These are phyloP conservation scores for Dillenia suffruticosa DNA, from an alignment of 164 flowering plant genomes.

Conservation along the genomic window DNA sequence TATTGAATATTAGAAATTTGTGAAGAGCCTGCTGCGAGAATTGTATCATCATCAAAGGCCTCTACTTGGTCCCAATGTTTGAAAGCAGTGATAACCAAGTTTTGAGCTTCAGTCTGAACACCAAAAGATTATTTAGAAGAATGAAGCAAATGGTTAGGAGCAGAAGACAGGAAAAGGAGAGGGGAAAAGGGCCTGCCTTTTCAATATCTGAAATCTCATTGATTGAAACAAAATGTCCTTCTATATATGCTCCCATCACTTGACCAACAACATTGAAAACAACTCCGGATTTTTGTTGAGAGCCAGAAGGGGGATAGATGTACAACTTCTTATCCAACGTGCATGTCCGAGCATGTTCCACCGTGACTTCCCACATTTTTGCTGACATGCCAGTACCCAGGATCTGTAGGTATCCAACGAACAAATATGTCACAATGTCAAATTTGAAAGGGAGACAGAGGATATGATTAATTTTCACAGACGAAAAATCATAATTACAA, in stretches of 20 bases:
- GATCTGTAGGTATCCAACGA: slow-evolving; percentile 32
- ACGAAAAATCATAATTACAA: not conserved
- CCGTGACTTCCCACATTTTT: slow-evolving; percentile 69
- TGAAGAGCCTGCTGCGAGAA: slow-evolving; percentile 24
- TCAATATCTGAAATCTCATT: slow-evolving; percentile 58
- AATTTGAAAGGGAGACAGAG: no score
- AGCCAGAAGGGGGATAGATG: slow-evolving; percentile 23
- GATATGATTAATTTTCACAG: not conserved
- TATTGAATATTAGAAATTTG: slow-evolving; percentile 19
- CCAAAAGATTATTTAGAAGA: slow-evolving; percentile 5
- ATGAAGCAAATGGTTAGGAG: not conserved
- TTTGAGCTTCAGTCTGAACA: slow-evolving; percentile 49
- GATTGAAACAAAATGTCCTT: slow-evolving; percentile 33
- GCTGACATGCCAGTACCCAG: slow-evolving; percentile 75
- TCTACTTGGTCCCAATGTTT: slow-evolving; percentile 51
- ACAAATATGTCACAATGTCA: not conserved
- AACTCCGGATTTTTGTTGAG: slow-evolving; percentile 44
- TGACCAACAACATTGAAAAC: slow-evolving; percentile 69
- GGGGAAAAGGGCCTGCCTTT: slow-evolving; percentile 37
- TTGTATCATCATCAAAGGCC: slow-evolving; percentile 35
- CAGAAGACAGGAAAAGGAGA: not conserved
- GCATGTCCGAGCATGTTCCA: slow-evolving; percentile 63
- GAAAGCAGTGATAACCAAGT: slow-evolving; percentile 48
- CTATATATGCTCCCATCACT: slow-evolving; percentile 46
- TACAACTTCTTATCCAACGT: slow-evolving; percentile 6